Conservation (phyloP, 2,329 filamentous ascomycete species). For the Fusarium nodosum region DNA sequence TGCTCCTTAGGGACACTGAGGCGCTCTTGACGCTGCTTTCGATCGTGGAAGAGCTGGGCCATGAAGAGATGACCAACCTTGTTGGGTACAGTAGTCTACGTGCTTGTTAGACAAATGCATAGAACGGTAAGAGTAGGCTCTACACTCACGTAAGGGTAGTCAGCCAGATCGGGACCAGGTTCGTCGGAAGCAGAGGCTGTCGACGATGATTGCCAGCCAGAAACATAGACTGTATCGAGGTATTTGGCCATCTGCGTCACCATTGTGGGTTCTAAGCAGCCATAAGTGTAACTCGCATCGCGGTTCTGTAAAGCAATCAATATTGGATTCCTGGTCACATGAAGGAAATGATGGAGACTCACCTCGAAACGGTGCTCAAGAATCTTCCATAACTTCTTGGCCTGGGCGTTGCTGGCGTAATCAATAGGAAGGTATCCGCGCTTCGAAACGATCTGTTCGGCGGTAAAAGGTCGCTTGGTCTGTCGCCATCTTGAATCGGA, state of each 20-base stretch:
- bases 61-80: conserved; percentile 98
- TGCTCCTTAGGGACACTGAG: conserved; percentile 80
- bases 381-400: conserved; percentile 95
- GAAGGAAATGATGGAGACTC: conserved; percentile 46
- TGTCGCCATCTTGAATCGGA: conserved; percentile 89
- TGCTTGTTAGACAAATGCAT: conserved; percentile 50
- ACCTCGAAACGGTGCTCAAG: conserved; percentile 90
- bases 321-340: not conserved
- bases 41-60: conserved; percentile 99
- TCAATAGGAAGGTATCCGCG: conserved; percentile 90
- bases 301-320: conserved; percentile 68
- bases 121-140: not conserved
- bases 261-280: conserved; percentile 97
- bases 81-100: conserved; percentile 94
- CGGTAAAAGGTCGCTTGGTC: conserved; percentile 93
- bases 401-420: conserved; percentile 88
- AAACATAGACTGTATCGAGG: conserved; percentile 98
- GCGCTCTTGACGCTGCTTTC: conserved; percentile 97
- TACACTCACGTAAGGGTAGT: conserved; percentile 86
- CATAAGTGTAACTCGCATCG: conserved; percentile 94
- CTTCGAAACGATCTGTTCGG: conserved; percentile 97
- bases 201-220: conserved; percentile 98
- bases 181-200: conserved; percentile 96
- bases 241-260: conserved; percentile 99
- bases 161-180: conserved; percentile 95